A percentile compares a stretch with the other conserved stretches of the same genome.
Evolutionary conservation across 2,329 filamentous ascomycete genomes (phyloP).

Genomic region (Dryadomyces quercus-mongolicae): DNA sequence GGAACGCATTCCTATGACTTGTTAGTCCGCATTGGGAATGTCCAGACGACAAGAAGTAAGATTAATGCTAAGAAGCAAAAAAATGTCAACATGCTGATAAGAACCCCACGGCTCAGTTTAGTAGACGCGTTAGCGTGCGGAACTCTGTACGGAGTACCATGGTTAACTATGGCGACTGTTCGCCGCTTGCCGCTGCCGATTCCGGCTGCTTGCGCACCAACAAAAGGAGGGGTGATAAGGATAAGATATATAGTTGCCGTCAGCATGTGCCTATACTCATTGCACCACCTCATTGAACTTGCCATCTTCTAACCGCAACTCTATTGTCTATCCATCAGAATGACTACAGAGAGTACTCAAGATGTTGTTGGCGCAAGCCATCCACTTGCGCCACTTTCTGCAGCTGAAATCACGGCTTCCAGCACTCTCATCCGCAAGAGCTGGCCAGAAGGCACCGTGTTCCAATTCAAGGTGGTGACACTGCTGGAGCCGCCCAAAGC

Average conservation of each 20-base stretch:
- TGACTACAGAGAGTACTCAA: too few species aligned
- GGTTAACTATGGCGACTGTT: background rate
- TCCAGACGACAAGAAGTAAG: background rate
- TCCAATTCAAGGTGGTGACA: slow-evolving; percentile 53
- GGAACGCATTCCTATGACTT: too few species aligned
- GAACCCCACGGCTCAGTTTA: background rate
- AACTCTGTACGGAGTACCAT: background rate
- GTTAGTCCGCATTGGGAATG: background rate
- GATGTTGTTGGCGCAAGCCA: slow-evolving; percentile 20
- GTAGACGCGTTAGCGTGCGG: background rate
- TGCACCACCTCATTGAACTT: background rate
- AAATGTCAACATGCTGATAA: background rate
- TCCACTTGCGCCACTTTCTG: slow-evolving; percentile 46
- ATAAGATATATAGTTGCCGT: background rate
- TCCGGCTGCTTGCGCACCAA: background rate
- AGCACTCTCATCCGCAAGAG: slow-evolving; percentile 34
- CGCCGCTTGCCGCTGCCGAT: background rate
- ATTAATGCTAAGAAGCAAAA: background rate
- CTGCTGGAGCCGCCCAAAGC: slow-evolving; percentile 44
- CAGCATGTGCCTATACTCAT: background rate
- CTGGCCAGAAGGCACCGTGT: slow-evolving; percentile 41
- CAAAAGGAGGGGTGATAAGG: background rate
- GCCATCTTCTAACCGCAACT: too few species aligned
- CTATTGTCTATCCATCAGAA: too few species aligned
- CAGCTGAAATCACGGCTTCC: slow-evolving; percentile 41